Evolutionary conservation across 2,329 filamentous ascomycete genomes (phyloP).

Genomic region (Claviceps purpurea): DNA sequence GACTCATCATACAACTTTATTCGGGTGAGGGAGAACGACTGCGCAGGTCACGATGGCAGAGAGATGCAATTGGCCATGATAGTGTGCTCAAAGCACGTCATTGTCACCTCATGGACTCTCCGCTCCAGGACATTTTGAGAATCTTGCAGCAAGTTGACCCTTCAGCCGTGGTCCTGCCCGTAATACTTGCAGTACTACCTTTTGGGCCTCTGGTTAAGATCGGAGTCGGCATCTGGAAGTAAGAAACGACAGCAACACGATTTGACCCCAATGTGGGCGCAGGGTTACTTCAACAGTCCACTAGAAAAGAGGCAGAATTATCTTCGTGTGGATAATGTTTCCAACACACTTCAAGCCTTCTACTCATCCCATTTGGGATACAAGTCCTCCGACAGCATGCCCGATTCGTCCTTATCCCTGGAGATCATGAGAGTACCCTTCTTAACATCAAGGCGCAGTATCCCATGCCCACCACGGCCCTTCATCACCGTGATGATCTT

Average conservation of each 20-base stretch:
- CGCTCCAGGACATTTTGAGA: neutral
- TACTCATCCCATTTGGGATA: constrained; percentile 3
- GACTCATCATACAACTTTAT: too few species aligned
- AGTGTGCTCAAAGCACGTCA: too few species aligned
- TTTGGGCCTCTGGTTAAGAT: neutral
- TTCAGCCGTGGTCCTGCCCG: neutral
- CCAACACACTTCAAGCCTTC: neutral
- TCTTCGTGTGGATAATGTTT: too few species aligned
- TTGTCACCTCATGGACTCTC: neutral
- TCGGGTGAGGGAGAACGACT: too few species aligned
- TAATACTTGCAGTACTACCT: neutral
- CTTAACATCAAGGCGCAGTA: neutral
- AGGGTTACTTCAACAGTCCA: too few species aligned
- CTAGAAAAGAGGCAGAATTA: too few species aligned
- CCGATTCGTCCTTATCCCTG: neutral
- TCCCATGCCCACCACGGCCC: neutral
- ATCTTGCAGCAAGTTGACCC: neutral
- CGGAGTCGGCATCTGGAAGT: neutral
- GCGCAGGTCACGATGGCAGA: too few species aligned
- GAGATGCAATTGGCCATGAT: too few species aligned
- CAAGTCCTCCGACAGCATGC: neutral
- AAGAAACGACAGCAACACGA: too few species aligned
- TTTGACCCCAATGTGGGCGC: too few species aligned
- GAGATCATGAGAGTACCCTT: neutral
- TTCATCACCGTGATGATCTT: constrained; percentile 3